Base-by-base conservation (phyloP, 129 eudicot genomes). In the Artemisia argyi region DNA sequence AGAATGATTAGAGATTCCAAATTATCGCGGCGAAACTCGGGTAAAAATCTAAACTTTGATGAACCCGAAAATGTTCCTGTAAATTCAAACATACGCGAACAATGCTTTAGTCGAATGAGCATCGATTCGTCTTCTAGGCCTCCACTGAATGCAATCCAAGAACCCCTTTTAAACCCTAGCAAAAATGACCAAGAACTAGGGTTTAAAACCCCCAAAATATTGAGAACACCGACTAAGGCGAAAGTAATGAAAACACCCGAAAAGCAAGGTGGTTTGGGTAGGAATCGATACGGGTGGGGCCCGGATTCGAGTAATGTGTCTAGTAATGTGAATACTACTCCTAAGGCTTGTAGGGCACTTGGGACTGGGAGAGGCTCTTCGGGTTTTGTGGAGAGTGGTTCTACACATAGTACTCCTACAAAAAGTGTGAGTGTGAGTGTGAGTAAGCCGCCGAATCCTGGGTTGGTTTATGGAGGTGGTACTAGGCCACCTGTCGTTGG, bases 11-110 rank as follows among this genome's bases (percentile, higher is more conserved):
- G 91, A 78, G 95, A 87, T 68, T 80, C 69, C 55, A 91, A 82
- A 61, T 76, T 82, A 42, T 66, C 73, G 73, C 88, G 90, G 30
- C 83, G 90, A 44, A 82, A 79, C 55, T 75, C 95, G 14, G 89
- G 85, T 9, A 85, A 85, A 66, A 84, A 63, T 32, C 17, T 78
- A 17, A 76, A 84, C 63, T 19, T 77, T 2, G 96, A 86, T 19
- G 97, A 92, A 81, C 65, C 55, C 3, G 97, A 92, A 79, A 92
- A 92, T 66, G 71, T 92, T 16, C 97, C 92, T 1, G 39, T 65
- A 47, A 83, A 82, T 82, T 26, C 8, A 5, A 75, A 32, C 73
- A 74, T 78, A 20, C 82, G 71, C 49, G 81, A 83, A 47, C 54
- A 78, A 0, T 17, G 64, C 14, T 63, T 66, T 68, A 66, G 72